Evolutionary conservation across 2,329 filamentous ascomycete species (phyloP), one percentile per base, ranked within the genome.

Genomic region (Botrytis paeoniae): DNA sequence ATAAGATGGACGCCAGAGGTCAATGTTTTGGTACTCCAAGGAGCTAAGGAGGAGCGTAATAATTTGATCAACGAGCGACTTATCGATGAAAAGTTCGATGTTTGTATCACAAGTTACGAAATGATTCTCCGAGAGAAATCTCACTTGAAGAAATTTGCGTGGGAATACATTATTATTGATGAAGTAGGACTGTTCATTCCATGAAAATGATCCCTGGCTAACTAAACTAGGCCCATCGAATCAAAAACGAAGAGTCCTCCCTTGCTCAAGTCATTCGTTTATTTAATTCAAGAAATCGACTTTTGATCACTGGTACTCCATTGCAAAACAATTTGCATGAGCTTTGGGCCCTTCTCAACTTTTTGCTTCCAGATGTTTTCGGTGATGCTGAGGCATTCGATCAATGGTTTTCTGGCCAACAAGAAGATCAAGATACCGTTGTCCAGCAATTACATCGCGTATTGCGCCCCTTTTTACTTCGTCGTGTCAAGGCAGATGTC

Each of bases 91-190:
- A 93, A 97, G 77, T 99, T 99, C 78, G 96, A 99, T 79, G 95
- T 98, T 29, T 98, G 95, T 84, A 93, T 99, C 81, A 99, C 96
- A 22, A 98, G 95, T 82, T 99, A 99, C 84, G 96, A 99, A 82
- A 98, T 99, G 95, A 94, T 99, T 74, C 86, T 99, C 20, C 90
- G 96, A 73, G 96, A 99, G 81, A 98, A 99, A 85, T 87, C 93
- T 1, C 94, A 97, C 78, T 83, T 99, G 77, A 97, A 96, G 85
- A 98, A 98, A 82, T 97, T 99, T 82, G 95, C 96, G 0, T 99
- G 96, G 96, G 95, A 99, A 82, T 99, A 99, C 83, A 99, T 99
- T 82, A 97, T 99, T 78, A 97, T 99, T 76, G 96, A 99, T 79
- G 96, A 99, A 84, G 89, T 80, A 78, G 63, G 76, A 12, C 73